These are phyloP conservation scores for Starmera quercuum DNA, from an alignment of 805 yeast species.

Conservation along the genomic window DNA sequence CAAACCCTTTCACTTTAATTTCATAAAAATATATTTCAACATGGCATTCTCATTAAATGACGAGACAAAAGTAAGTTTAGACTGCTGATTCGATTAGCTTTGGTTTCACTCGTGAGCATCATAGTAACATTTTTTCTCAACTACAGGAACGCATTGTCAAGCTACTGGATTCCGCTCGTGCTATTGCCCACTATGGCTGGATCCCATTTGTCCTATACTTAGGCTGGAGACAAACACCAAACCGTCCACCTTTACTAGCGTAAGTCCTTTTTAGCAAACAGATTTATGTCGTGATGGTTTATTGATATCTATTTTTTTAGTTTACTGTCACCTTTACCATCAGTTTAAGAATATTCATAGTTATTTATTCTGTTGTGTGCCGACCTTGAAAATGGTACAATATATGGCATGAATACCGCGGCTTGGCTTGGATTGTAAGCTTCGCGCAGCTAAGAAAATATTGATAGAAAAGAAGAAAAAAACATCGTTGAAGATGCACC, in stretches of 20 bases:
- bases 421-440: no score
- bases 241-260: conserved; percentile 75
- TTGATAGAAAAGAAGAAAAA: no score
- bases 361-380: no score
- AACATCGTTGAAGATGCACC: no score
- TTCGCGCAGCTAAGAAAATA: no score
- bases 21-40: conserved; percentile 1
- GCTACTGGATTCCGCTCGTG: conserved; percentile 75
- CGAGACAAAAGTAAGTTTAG: conserved; percentile 31
- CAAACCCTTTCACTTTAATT: background rate
- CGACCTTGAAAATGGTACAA: no score
- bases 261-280: no score
- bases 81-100: no score
- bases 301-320: conserved; percentile 13
- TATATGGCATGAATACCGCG: no score
- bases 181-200: conserved; percentile 93
- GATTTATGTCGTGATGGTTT: background rate
- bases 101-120: no score
- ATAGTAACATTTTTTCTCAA: background rate
- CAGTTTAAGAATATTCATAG: no score
- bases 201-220: conserved; percentile 90
- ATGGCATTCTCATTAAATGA: conserved; percentile 37
- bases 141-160: conserved; percentile 77
- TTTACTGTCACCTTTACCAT: conserved; percentile 74
- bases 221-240: conserved; percentile 77